Conservation (phyloP, 129 eudicot genomes). For the Artemisia annua region DNA sequence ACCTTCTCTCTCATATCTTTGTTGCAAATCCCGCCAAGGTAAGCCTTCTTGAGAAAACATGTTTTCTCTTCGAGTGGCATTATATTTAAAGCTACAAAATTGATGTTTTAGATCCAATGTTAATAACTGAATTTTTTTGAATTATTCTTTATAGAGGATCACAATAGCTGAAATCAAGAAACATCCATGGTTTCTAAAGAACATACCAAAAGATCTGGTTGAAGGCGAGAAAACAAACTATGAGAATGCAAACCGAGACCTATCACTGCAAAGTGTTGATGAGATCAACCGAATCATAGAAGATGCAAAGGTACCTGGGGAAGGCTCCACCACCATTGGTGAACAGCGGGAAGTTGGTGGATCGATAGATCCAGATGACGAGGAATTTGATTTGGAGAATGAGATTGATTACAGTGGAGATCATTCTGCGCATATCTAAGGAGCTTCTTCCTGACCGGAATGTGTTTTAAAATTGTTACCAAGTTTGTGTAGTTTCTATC, state of each 20-base stretch:
- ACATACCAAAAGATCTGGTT: constrained; percentile 51
- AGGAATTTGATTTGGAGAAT: constrained; percentile 52
- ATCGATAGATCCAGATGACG: constrained; percentile 48
- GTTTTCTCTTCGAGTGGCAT: background rate
- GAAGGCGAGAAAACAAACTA: constrained; percentile 60
- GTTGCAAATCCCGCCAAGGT: constrained; percentile 79
- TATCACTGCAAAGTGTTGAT: constrained; percentile 54
- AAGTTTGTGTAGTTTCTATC: constrained; percentile 26
- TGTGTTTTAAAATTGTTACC: constrained; percentile 14
- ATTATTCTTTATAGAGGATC: constrained; percentile 30
- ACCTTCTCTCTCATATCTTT: constrained; percentile 66
- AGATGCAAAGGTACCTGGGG: constrained; percentile 64
- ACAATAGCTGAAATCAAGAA: constrained; percentile 66
- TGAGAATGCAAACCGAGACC: constrained; percentile 30
- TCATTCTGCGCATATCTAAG: constrained; percentile 23
- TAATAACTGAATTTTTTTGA: constrained; percentile 3
- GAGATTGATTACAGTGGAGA: constrained; percentile 71
- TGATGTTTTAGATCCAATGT: no score
- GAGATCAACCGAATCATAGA: constrained; percentile 66
- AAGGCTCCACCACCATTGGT: constrained; percentile 30
- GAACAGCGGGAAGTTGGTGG: constrained; percentile 34
- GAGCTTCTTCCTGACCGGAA: background rate
- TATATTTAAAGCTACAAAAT: background rate
- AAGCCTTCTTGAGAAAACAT: constrained; percentile 14
- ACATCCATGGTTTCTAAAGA: constrained; percentile 72